Conservation (phyloP, 208 protist genomes). For the Crithidia sp. region DNA sequence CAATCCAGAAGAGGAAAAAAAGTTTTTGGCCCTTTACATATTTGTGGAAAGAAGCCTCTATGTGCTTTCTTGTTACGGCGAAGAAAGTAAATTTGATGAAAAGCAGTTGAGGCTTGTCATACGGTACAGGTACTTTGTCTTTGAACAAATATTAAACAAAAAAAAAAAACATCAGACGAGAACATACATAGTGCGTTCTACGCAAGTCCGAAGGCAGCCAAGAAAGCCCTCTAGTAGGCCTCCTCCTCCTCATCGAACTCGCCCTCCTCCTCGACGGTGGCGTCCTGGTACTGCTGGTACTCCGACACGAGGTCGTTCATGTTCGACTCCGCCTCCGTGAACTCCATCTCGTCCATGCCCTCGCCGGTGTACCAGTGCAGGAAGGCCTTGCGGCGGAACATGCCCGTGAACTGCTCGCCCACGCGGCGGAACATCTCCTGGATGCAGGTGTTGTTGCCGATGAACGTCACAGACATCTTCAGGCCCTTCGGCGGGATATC, state of each 20-base stretch:
- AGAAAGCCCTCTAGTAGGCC: conserved; percentile 34
- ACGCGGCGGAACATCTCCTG: no score
- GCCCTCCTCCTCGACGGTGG: conserved; percentile 85
- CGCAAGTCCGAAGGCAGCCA: background rate
- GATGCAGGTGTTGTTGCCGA: no score
- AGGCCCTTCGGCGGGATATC: no score
- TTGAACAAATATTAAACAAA: background rate
- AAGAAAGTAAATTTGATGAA: background rate
- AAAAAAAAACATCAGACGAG: conserved; percentile 7
- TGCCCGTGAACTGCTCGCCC: no score
- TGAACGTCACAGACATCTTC: no score
- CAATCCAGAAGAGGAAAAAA: background rate
- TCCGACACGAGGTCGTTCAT: conserved; percentile 93
- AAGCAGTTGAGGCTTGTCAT: conserved; percentile 10
- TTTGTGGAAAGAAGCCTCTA: background rate
- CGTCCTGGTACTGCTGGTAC: conserved; percentile 95
- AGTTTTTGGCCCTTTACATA: background rate
- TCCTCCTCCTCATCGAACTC: conserved; percentile 58
- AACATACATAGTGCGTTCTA: conserved; percentile 10
- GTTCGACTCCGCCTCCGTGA: conserved; percentile 94
- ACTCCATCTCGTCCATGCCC: conserved; percentile 6
- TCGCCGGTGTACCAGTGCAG: no score
- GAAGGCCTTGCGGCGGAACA: no score
- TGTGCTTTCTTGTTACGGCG: background rate
- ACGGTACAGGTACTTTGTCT: conserved; percentile 4